Percentiles rank a stretch among this genome's conserved stretches.
phyloP scores from a whole-genome alignment of 352 stramenopile species.

The Aphanomyces astaci region DNA sequence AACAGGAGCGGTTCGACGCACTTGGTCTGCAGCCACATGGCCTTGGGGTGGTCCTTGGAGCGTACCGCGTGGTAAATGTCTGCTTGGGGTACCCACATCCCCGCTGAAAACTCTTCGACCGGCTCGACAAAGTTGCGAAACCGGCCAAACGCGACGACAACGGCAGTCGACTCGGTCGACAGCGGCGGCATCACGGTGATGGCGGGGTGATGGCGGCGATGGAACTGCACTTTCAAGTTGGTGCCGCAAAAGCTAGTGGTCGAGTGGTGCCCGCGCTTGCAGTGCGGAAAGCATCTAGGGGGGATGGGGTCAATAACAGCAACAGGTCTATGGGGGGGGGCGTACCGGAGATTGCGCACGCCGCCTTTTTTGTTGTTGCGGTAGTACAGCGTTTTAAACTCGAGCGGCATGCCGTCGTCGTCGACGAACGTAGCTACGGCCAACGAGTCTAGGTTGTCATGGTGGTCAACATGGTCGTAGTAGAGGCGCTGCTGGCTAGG shows the following conservation, averaged over 20 bases:
- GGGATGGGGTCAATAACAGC: neutral
- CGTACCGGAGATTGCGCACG: constrained; percentile 12
- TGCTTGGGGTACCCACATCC: neutral
- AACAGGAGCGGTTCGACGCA: neutral
- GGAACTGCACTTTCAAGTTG: neutral
- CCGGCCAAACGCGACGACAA: constrained; percentile 7
- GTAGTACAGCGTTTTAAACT: constrained; percentile 21
- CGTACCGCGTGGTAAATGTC: constrained; percentile 3
- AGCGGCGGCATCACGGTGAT: neutral
- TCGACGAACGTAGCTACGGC: constrained; percentile 1
- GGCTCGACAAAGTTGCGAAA: constrained; percentile 13
- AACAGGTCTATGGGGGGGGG: neutral
- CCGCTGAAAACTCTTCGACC: neutral
- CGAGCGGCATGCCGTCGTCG: neutral
- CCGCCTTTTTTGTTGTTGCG: constrained; percentile 24
- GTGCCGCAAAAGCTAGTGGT: constrained; percentile 21
- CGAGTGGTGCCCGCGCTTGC: constrained; percentile 17
- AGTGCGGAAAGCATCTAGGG: constrained; percentile 18
- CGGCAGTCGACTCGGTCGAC: neutral
- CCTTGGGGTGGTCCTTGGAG: constrained; percentile 18
- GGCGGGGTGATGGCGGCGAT: neutral
- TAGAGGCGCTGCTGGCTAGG: too few species aligned
- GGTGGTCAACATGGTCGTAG: too few species aligned
- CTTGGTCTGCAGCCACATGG: constrained; percentile 23
- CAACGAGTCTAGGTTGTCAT: neutral